These are phyloP conservation scores for Colletotrichum liriopes DNA, from an alignment of 2,329 filamentous ascomycete genomes.

Conservation along the genomic window DNA sequence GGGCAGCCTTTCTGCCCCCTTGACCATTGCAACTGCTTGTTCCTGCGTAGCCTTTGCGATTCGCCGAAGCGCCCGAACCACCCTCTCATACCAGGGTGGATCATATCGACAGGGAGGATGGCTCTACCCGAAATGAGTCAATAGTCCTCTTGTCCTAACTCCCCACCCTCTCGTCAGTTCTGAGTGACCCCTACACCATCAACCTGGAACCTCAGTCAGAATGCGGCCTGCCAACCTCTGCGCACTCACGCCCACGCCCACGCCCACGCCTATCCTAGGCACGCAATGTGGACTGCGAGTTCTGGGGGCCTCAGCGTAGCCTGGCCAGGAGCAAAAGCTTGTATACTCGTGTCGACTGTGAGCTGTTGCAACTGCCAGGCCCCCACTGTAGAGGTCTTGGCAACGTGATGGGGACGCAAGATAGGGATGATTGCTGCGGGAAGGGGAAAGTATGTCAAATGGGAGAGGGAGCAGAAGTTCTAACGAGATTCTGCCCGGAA, in stretches of 20 bases:
- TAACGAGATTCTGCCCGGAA: neutral
- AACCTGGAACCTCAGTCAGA: neutral
- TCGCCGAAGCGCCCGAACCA: conserved; percentile 33
- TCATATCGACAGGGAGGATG: conserved; percentile 31
- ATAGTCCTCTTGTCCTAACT: too few species aligned
- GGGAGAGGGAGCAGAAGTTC: neutral
- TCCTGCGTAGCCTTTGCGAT: conserved; percentile 12
- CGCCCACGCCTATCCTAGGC: conserved; percentile 28
- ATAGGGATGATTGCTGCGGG: conserved; percentile 25
- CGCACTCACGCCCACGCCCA: conserved; percentile 28
- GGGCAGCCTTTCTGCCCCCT: conserved; percentile 18
- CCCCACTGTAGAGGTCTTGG: conserved; percentile 33
- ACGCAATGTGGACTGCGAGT: neutral
- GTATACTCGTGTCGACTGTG: conserved; percentile 14
- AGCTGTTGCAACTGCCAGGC: conserved; percentile 1
- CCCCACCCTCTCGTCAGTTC: conserved; percentile 1
- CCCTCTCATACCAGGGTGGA: conserved; percentile 27
- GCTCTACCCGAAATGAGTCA: conserved; percentile 39
- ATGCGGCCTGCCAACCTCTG: neutral
- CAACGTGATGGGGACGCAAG: conserved; percentile 7
- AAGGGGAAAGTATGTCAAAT: neutral
- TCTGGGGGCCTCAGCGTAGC: conserved; percentile 12
- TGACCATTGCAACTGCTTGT: neutral
- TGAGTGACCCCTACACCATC: conserved; percentile 1
- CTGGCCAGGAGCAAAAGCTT: conserved; percentile 30